Conservation (phyloP, 2,329 filamentous ascomycete species). For the Penicillium polonicum region DNA sequence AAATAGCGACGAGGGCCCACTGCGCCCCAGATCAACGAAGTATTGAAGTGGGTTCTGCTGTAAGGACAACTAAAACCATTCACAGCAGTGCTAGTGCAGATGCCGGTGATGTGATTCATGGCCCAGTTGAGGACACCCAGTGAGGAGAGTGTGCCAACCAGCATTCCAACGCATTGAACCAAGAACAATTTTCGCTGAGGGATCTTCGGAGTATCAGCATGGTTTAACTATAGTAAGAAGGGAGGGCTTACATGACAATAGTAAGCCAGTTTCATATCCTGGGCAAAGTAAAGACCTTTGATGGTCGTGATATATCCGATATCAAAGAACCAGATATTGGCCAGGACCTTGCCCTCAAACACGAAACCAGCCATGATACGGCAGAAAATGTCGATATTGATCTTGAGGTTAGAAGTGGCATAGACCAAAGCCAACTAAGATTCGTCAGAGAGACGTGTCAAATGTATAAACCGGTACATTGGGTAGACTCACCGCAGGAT, state of each 20-base stretch:
- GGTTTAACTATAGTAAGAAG: not conserved
- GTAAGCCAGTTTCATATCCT: slow-evolving; percentile 31
- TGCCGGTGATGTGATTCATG: slow-evolving; percentile 42
- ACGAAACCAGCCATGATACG: slow-evolving; percentile 32
- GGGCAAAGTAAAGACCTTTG: slow-evolving; percentile 29
- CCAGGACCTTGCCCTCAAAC: slow-evolving; percentile 34
- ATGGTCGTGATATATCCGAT: slow-evolving; percentile 29
- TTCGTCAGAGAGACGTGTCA: not conserved
- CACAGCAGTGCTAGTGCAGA: slow-evolving; percentile 55
- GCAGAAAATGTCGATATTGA: slow-evolving; percentile 32
- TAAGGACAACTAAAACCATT: slow-evolving; percentile 58
- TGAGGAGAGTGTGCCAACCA: slow-evolving; percentile 47
- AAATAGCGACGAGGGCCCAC: slow-evolving; percentile 69
- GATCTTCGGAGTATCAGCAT: slow-evolving; percentile 33
- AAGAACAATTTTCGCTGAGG: slow-evolving; percentile 49
- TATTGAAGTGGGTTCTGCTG: slow-evolving; percentile 61
- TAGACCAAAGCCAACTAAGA: slow-evolving; percentile 27
- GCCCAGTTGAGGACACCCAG: slow-evolving; percentile 48
- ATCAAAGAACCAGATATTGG: slow-evolving; percentile 33
- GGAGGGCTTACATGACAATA: slow-evolving; percentile 22
- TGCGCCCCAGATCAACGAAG: slow-evolving; percentile 67
- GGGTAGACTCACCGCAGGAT: slow-evolving; percentile 20
- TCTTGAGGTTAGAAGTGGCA: slow-evolving; percentile 28
- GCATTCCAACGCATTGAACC: slow-evolving; percentile 49
- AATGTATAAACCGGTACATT: not conserved